Evolutionary conservation across 495 filamentous ascomycete species (phyloP).

Genomic region (Poronia punctata): DNA sequence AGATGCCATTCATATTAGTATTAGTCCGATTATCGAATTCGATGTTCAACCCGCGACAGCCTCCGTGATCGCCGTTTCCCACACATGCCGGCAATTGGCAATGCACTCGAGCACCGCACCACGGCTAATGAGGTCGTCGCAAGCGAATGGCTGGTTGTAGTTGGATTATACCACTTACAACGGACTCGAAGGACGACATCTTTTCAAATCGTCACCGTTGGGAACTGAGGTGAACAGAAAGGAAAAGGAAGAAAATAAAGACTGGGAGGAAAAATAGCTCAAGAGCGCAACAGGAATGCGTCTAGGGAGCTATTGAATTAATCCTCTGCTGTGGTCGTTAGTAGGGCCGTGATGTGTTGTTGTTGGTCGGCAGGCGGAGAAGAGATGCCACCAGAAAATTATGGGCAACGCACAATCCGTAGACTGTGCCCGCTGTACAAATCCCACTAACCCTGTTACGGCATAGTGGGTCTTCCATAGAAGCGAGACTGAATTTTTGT

Average conservation of each 20-base stretch:
- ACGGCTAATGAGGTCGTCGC: neutral
- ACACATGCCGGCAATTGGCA: too few species aligned
- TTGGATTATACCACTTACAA: slow-evolving; percentile 62
- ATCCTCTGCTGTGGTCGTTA: slow-evolving; percentile 28
- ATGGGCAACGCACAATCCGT: slow-evolving; percentile 18
- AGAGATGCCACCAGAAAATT: slow-evolving; percentile 22
- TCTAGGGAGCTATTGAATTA: slow-evolving; percentile 21
- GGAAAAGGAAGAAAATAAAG: slow-evolving; percentile 26
- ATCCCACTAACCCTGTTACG: slow-evolving; percentile 27
- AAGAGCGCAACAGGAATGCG: slow-evolving; percentile 27
- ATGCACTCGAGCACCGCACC: neutral
- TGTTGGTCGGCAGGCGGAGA: slow-evolving; percentile 26
- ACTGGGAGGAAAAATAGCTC: slow-evolving; percentile 24
- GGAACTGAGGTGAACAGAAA: slow-evolving; percentile 19
- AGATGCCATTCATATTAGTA: slow-evolving; percentile 16
- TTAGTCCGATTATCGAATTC: neutral
- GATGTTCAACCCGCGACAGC: slow-evolving; percentile 1
- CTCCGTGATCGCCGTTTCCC: too few species aligned
- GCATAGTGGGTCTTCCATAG: slow-evolving; percentile 24
- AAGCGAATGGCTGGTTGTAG: neutral
- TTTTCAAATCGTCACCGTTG: slow-evolving; percentile 48
- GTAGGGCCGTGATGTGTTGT: slow-evolving; percentile 26
- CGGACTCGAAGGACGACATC: slow-evolving; percentile 97
- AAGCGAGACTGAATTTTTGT: slow-evolving; percentile 29
- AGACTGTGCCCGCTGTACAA: slow-evolving; percentile 24